phyloP scores from a whole-genome alignment of 2,329 filamentous ascomycete species.

The Lasiodiplodia gonubiensis region DNA sequence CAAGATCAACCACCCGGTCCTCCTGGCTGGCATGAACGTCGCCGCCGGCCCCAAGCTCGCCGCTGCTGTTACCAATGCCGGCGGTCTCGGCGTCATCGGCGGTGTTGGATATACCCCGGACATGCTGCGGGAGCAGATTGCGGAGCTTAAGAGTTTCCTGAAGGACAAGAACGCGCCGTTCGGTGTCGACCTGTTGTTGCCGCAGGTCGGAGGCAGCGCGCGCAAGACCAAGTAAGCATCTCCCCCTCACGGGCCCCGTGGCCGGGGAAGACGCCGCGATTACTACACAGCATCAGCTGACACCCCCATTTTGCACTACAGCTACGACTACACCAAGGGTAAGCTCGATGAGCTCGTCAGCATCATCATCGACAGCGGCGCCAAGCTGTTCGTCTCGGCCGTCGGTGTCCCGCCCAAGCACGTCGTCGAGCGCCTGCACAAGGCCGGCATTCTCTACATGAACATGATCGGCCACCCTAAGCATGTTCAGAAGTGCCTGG shows the following conservation, averaged over 20 bases:
- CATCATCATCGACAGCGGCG: conserved; percentile 90
- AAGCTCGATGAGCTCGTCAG: conserved; percentile 90
- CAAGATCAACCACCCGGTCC: conserved; percentile 94
- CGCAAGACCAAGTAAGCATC: conserved; percentile 83
- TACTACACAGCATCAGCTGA: conserved; percentile 22
- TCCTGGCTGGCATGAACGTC: conserved; percentile 99
- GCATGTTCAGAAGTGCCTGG: conserved; percentile 95
- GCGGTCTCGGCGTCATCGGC: conserved; percentile 94
- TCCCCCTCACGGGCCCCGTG: not conserved
- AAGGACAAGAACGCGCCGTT: conserved; percentile 93
- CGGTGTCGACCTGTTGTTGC: conserved; percentile 89
- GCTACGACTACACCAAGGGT: conserved; percentile 99
- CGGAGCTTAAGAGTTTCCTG: conserved; percentile 88
- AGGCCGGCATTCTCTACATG: conserved; percentile 90
- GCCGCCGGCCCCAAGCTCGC: conserved; percentile 95
- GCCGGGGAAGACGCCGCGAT: not conserved
- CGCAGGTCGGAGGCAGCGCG: conserved; percentile 91
- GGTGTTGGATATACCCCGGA: conserved; percentile 96
- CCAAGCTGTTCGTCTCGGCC: conserved; percentile 93
- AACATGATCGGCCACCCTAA: conserved; percentile 99
- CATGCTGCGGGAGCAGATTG: conserved; percentile 94
- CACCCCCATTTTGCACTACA: conserved; percentile 45
- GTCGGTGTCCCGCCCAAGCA: conserved; percentile 90
- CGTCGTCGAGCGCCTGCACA: conserved; percentile 90
- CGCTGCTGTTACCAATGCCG: conserved; percentile 95